Evolutionary conservation across 805 yeast genomes (phyloP), one percentile per base, ranked within the genome.

Genomic region (Pichia paraexigua): DNA sequence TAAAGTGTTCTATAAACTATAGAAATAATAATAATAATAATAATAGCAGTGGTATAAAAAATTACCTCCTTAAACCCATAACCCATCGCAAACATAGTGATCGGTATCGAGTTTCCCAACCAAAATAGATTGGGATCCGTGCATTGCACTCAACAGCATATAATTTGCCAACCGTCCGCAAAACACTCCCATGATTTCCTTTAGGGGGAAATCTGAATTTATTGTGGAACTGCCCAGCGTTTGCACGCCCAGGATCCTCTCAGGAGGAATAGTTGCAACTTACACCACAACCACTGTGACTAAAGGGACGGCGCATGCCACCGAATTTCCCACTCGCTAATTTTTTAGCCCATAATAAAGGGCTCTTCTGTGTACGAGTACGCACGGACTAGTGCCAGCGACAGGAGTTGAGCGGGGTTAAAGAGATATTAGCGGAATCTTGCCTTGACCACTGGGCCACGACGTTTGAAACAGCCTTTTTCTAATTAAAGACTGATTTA

Each of bases 291-390:
- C 39, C 39, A 35, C 18, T 21, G 45, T 58, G 68, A 66, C 13
- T 10, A 20, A 24, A 4, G 41, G 46, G 30, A 58, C 63, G 63
- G 54, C 61, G 65, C 53, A 58, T 53, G 59, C 66, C 71, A 68
- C 71, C 71, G 71, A 68, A 68, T 68, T 68, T 68, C 71, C 71
- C 71, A 67, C 71, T 67, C 70, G 69, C 68, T 37, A 47, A 24
- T 5, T 25, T 18, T 20, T 20, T 46, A n/a, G 20, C 39, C 39
- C 39, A 35, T 35, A 20, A 43, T n/a, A 24, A 21, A 21, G 39
- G 47, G 44, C 53, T 63, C 67, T 63, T 63, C 49, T 61, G 71
- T 57, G 51, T 49, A 59, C 69, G 68, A 66, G 71, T 66, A 62
- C 58, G 62, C 69, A 66, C 63, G 65, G 69, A 67, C 52, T 57